Evolutionary conservation across 225 moss, liverwort and hornwort species (phyloP).

Genomic region (Climacium dendroides): DNA sequence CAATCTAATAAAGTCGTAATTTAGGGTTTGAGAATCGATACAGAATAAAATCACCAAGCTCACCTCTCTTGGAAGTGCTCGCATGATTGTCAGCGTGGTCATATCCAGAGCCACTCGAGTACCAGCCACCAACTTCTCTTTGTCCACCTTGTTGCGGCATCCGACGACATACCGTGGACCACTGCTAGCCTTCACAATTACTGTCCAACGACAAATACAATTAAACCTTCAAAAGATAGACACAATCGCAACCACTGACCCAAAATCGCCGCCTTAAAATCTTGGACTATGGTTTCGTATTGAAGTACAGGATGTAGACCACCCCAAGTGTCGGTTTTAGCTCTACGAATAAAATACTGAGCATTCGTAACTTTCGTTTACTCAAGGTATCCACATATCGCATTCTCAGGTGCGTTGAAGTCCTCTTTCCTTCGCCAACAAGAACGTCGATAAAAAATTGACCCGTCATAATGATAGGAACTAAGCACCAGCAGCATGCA

Average conservation of each 20-base stretch:
- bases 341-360: neutral
- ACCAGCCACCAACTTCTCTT: slow-evolving; percentile 88
- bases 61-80: slow-evolving; percentile 93
- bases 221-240: neutral
- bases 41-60: neutral
- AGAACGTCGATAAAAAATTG: neutral
- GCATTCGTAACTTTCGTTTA: neutral
- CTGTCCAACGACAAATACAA: slow-evolving; percentile 8
- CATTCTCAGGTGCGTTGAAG: neutral
- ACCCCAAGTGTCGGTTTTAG: neutral
- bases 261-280: neutral
- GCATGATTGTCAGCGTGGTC: slow-evolving; percentile 98
- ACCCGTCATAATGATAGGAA: neutral
- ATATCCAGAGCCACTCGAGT: slow-evolving; percentile 95
- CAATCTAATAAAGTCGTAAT: neutral
- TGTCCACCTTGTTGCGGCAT: slow-evolving; percentile 96
- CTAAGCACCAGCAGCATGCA: neutral
- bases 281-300: neutral
- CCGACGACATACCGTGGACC: slow-evolving; percentile 96
- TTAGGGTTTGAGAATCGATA: neutral
- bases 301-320: neutral
- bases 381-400: neutral
- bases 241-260: neutral
- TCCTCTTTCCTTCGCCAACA: neutral
- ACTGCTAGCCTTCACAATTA: slow-evolving; percentile 99